phyloP scores from a whole-genome alignment of 2,329 filamentous ascomycete genomes.

The Talaromyces sp. region DNA sequence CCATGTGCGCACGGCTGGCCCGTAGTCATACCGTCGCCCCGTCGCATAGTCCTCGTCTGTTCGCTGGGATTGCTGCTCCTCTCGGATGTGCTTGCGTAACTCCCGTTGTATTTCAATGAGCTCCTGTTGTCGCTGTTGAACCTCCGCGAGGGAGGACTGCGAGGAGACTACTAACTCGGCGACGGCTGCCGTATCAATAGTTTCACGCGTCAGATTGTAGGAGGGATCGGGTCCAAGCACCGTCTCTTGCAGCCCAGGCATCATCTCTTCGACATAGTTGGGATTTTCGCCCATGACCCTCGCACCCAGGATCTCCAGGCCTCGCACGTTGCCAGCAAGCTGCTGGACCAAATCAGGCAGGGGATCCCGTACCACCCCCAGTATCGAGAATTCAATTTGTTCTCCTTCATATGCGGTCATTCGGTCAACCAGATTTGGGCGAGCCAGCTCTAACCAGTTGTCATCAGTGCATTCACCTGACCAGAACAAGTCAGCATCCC shows the following conservation, averaged over 20 bases:
- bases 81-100: conserved; percentile 40
- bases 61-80: conserved; percentile 42
- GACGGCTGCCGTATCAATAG: conserved; percentile 38
- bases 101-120: conserved; percentile 35
- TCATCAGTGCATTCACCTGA: conserved; percentile 46
- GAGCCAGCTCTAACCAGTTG: conserved; percentile 70
- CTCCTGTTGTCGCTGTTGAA: conserved; percentile 33
- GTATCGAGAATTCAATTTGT: conserved; percentile 73
- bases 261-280: background rate
- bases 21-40: conserved; percentile 63
- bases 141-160: conserved; percentile 27
- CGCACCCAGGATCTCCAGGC: conserved; percentile 43
- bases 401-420: conserved; percentile 69
- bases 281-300: conserved; percentile 15
- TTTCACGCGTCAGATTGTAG: conserved; percentile 34
- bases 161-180: conserved; percentile 29
- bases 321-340: conserved; percentile 50
- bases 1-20: conserved; percentile 69
- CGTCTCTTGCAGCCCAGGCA: conserved; percentile 21
- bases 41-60: conserved; percentile 46
- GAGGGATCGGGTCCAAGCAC: conserved; percentile 41
- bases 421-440: conserved; percentile 65
- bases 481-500: conserved; percentile 13
- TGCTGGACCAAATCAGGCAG: conserved; percentile 51
- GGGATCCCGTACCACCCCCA: conserved; percentile 73